A percentile compares a stretch with the other conserved stretches of the same genome.
phyloP scores from a whole-genome alignment of 768 basidiomycete genomes.

The Galerina sulciceps region DNA sequence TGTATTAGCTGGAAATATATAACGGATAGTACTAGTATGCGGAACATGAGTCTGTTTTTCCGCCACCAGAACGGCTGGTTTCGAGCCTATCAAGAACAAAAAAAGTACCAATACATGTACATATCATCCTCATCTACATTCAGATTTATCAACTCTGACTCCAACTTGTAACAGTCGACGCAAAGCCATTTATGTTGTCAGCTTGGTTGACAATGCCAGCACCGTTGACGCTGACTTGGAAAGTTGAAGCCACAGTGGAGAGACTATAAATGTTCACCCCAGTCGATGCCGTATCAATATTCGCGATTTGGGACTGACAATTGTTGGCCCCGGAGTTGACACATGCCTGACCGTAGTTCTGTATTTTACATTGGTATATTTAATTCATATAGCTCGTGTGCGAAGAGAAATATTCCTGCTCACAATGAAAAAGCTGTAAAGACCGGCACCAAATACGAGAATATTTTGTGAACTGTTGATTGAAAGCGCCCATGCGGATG shows the following conservation, averaged over 20 bases:
- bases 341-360: slow-evolving; percentile 62
- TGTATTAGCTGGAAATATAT: too few species aligned
- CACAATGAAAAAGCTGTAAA: slow-evolving; percentile 73
- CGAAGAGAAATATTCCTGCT: slow-evolving; percentile 13
- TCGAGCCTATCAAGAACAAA: too few species aligned
- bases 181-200: slow-evolving; percentile 59
- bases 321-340: slow-evolving; percentile 29
- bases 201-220: slow-evolving; percentile 51
- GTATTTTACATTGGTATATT: not conserved
- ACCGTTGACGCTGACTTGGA: slow-evolving; percentile 54
- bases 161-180: slow-evolving; percentile 56
- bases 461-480: slow-evolving; percentile 59
- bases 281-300: slow-evolving; percentile 52
- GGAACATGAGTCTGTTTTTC: too few species aligned
- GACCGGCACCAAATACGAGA: slow-evolving; percentile 67
- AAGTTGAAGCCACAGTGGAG: slow-evolving; percentile 59
- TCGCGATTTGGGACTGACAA: slow-evolving; percentile 64
- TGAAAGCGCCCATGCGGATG: slow-evolving; percentile 60
- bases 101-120: not conserved
- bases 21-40: too few species aligned
- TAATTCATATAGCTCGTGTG: not conserved
- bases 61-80: too few species aligned
- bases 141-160: slow-evolving; percentile 23
- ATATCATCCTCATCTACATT: not conserved
- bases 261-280: slow-evolving; percentile 57